Evolutionary conservation across 257 asterid genomes (phyloP).

Genomic region (Striga asiatica): DNA sequence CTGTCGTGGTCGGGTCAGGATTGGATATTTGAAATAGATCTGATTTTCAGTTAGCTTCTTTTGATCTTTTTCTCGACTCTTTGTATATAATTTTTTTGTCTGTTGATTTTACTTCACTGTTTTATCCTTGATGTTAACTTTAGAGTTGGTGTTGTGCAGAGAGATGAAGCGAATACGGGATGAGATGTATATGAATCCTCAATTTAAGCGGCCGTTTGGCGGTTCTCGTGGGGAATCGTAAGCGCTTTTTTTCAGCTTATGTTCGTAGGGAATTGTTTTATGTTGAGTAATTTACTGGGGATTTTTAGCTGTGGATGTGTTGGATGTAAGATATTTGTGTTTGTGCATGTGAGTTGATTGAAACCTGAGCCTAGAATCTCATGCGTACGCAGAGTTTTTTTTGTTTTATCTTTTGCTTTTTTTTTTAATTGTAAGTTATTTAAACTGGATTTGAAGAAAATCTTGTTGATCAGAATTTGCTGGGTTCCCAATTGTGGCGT

Average conservation of each 20-base stretch:
- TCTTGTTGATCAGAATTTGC: constrained; percentile 22
- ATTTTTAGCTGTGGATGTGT: not conserved
- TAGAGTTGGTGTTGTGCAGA: constrained; percentile 25
- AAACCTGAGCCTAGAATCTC: constrained; percentile 15
- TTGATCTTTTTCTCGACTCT: not conserved
- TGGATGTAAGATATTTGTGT: too few species aligned
- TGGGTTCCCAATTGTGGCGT: constrained; percentile 7
- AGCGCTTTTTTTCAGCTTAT: constrained; percentile 21
- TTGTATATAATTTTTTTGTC: not conserved
- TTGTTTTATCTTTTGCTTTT: constrained; percentile 18
- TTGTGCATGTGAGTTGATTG: too few species aligned
- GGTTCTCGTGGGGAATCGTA: constrained; percentile 82
- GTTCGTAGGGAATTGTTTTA: constrained; percentile 10
- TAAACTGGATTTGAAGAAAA: constrained; percentile 22
- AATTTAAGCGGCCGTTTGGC: constrained; percentile 69
- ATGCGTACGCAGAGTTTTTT: constrained; percentile 9
- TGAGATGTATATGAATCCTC: constrained; percentile 58
- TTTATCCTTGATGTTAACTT: constrained; percentile 18
- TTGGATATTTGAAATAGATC: constrained; percentile 46
- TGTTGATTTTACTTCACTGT: not conserved
- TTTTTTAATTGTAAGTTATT: constrained; percentile 18
- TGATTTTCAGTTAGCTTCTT: constrained; percentile 38
- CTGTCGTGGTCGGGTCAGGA: constrained; percentile 10
- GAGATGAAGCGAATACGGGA: constrained; percentile 84
- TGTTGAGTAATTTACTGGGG: constrained; percentile 14